phyloP scores from a whole-genome alignment of 2,329 filamentous ascomycete species.

The Botrytis deweyae region DNA sequence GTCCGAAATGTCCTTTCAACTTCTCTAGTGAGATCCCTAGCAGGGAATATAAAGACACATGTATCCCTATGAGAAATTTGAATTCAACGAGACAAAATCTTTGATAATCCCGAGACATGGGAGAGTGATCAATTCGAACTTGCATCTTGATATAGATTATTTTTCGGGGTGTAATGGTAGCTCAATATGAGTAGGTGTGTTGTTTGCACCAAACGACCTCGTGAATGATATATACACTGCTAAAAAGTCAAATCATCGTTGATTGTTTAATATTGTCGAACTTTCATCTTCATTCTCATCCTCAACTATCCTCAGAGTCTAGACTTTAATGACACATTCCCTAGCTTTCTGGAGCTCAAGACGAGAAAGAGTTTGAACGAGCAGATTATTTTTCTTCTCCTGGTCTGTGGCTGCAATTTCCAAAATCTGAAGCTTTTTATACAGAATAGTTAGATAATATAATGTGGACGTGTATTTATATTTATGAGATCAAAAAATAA shows the following conservation, averaged over 20 bases:
- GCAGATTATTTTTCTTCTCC: not conserved
- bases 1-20: not conserved
- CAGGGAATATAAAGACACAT: not conserved
- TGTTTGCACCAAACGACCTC: not conserved
- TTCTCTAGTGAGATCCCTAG: accelerated
- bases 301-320: not conserved
- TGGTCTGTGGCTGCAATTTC: no score
- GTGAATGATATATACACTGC: not conserved
- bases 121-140: not conserved
- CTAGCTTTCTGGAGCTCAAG: not conserved
- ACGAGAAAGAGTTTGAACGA: not conserved
- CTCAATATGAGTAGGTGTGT: not conserved
- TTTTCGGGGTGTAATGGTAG: not conserved
- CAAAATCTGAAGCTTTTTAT: no score
- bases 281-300: not conserved
- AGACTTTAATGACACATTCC: not conserved
- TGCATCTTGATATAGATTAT: not conserved
- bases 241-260: not conserved
- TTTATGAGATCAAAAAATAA: not conserved
- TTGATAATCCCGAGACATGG: accelerated
- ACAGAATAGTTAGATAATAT: not conserved
- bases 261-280: not conserved
- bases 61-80: not conserved
- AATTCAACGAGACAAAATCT: not conserved
- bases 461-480: not conserved